Conservation (phyloP, 192 early-diverging fungal species). For the Paraglomus brasilianum region DNA sequence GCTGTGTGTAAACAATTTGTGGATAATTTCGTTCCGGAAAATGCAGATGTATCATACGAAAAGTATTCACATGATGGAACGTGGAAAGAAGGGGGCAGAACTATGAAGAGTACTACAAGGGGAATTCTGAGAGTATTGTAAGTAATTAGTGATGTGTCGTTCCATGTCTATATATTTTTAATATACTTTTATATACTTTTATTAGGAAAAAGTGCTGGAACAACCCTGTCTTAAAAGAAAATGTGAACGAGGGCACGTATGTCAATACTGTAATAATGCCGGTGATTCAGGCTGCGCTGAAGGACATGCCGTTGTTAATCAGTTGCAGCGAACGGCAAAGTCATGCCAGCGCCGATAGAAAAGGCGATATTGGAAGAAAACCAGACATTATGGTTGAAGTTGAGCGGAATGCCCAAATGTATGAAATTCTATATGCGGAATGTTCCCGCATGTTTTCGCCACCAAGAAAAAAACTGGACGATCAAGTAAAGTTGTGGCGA, state of each 20-base stretch:
- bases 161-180: too few relatives aligned
- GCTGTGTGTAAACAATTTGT: neutral
- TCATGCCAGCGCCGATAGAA: conserved; percentile 3
- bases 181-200: too few relatives aligned
- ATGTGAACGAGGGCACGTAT: conserved; percentile 8
- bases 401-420: too few relatives aligned
- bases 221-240: neutral
- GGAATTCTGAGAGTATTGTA: neutral
- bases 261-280: neutral
- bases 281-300: neutral
- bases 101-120: neutral
- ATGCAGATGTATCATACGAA: neutral
- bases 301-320: neutral
- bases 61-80: neutral
- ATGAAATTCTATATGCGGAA: too few relatives aligned
- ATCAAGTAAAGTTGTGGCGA: conserved; percentile 15
- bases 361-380: neutral
- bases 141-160: too few relatives aligned
- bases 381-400: conserved; percentile 19
- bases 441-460: conserved; percentile 17
- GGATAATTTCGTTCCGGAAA: neutral
- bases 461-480: neutral
- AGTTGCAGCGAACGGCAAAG: conserved; percentile 16
- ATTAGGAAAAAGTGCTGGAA: neutral
- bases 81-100: neutral